Evolutionary conservation across 2,329 filamentous ascomycete genomes (phyloP).

Genomic region (Domatiomyces catenatus): DNA sequence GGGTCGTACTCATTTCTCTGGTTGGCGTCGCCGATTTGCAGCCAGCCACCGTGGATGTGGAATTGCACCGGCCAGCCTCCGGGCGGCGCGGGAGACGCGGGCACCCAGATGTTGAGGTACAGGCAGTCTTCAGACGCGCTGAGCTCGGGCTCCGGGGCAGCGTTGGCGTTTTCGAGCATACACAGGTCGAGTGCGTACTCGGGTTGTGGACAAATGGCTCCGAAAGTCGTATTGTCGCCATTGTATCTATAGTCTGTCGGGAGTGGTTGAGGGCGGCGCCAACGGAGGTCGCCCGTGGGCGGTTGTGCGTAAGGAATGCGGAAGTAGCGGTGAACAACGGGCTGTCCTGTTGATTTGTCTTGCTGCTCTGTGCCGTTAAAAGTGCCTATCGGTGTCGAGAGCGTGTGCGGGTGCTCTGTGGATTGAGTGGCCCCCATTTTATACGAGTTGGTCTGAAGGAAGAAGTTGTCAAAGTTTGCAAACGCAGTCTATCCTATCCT

Average conservation of each 20-base stretch:
- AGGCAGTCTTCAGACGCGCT: slow-evolving; percentile 34
- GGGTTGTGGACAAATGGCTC: slow-evolving; percentile 28
- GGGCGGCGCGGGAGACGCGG: slow-evolving; percentile 17
- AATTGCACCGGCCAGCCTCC: slow-evolving; percentile 22
- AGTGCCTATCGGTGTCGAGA: slow-evolving; percentile 11
- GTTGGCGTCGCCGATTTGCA: slow-evolving; percentile 31
- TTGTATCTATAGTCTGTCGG: slow-evolving; percentile 20
- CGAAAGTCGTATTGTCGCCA: slow-evolving; percentile 26
- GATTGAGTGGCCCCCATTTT: slow-evolving; percentile 14
- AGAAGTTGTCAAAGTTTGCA: not conserved
- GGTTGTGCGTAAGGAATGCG: slow-evolving; percentile 28
- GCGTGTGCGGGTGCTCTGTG: slow-evolving; percentile 10
- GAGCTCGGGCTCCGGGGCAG: slow-evolving; percentile 15
- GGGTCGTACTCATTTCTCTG: slow-evolving; percentile 31
- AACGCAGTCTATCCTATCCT: not conserved
- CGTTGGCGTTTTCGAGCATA: slow-evolving; percentile 17
- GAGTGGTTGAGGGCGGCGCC: slow-evolving; percentile 25
- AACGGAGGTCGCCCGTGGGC: slow-evolving; percentile 24
- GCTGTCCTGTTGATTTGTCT: slow-evolving; percentile 5
- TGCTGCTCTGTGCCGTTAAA: slow-evolving; percentile 13
- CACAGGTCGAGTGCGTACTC: slow-evolving; percentile 17
- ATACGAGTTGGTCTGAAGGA: not conserved
- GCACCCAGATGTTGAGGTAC: slow-evolving; percentile 36
- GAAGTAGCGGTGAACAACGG: slow-evolving; percentile 20
- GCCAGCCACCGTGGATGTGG: slow-evolving; percentile 33